phyloP scores from a whole-genome alignment of 2,329 filamentous ascomycete genomes.

The Juglanconis juglandina region DNA sequence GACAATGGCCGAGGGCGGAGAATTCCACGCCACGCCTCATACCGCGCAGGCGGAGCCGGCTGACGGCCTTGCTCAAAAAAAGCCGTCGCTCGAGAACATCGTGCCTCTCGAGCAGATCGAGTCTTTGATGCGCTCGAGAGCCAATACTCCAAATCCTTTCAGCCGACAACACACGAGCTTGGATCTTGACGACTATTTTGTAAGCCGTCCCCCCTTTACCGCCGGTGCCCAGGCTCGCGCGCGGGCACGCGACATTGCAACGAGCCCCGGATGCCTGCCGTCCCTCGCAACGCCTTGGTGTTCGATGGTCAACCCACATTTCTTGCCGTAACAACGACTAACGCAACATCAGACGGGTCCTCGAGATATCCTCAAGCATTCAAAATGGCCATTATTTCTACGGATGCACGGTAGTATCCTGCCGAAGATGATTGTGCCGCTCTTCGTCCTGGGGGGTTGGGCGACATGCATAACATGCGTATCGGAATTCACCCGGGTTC shows the following conservation, averaged over 20 bases:
- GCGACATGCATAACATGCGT: slow-evolving; percentile 62
- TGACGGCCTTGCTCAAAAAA: not conserved
- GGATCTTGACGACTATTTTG: slow-evolving; percentile 45
- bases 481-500: slow-evolving; percentile 28
- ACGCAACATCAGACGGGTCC: slow-evolving; percentile 47
- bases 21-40: slow-evolving; percentile 2
- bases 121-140: slow-evolving; percentile 26
- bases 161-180: slow-evolving; percentile 30
- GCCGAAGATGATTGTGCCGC: slow-evolving; percentile 71
- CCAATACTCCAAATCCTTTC: slow-evolving; percentile 28
- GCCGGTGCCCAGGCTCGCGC: not conserved
- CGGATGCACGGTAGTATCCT: slow-evolving; percentile 70
- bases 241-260: not conserved
- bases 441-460: slow-evolving; percentile 63
- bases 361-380: slow-evolving; percentile 68
- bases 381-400: slow-evolving; percentile 75
- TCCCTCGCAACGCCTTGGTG: not conserved
- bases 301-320: not conserved
- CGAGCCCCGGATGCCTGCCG: not conserved
- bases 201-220: slow-evolving; percentile 22
- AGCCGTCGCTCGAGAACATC: slow-evolving; percentile 13
- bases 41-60: not conserved
- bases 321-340: not conserved
- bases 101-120: slow-evolving; percentile 21
- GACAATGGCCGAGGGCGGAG: slow-evolving; percentile 19